Conservation (phyloP, 805 yeast genomes). For the Yarrowia sp. region DNA sequence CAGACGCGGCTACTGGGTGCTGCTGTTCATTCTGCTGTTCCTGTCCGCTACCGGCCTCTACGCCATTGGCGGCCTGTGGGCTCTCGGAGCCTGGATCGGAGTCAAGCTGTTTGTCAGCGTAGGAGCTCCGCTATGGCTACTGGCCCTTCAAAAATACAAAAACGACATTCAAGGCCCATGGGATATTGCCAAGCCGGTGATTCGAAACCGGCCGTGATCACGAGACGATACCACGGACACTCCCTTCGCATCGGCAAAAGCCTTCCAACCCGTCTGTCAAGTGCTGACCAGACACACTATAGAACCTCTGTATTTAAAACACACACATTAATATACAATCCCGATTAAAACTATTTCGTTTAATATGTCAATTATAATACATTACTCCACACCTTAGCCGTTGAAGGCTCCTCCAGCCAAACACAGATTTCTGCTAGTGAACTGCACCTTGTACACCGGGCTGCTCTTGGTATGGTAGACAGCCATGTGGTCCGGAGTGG, state of each 20-base stretch:
- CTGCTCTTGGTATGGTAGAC: constrained; percentile 92
- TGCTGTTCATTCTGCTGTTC: constrained; percentile 32
- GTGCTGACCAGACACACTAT: constrained; percentile 21
- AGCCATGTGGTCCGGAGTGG: constrained; percentile 86
- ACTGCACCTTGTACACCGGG: constrained; percentile 88
- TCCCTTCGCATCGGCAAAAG: no score
- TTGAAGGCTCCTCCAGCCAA: constrained; percentile 88
- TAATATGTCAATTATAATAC: constrained; percentile 2
- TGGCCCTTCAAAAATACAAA: constrained; percentile 72
- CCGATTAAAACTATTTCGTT: no score
- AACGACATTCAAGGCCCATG: constrained; percentile 88
- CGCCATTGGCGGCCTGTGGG: constrained; percentile 44
- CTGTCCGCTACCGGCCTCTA: constrained; percentile 37
- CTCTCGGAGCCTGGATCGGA: constrained; percentile 50
- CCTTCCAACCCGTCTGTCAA: constrained; percentile 18
- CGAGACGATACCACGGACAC: background rate
- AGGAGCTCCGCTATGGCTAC: constrained; percentile 66
- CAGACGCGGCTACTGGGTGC: constrained; percentile 33
- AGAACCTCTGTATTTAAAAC: constrained; percentile 4
- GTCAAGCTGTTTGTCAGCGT: constrained; percentile 51
- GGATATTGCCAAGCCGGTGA: constrained; percentile 80
- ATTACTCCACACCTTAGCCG: constrained; percentile 39
- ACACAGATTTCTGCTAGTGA: constrained; percentile 86
- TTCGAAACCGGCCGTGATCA: constrained; percentile 34
- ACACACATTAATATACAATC: background rate